Evolutionary conservation across 352 stramenopile species (phyloP).

Genomic region (Aphanomyces stellatus): DNA sequence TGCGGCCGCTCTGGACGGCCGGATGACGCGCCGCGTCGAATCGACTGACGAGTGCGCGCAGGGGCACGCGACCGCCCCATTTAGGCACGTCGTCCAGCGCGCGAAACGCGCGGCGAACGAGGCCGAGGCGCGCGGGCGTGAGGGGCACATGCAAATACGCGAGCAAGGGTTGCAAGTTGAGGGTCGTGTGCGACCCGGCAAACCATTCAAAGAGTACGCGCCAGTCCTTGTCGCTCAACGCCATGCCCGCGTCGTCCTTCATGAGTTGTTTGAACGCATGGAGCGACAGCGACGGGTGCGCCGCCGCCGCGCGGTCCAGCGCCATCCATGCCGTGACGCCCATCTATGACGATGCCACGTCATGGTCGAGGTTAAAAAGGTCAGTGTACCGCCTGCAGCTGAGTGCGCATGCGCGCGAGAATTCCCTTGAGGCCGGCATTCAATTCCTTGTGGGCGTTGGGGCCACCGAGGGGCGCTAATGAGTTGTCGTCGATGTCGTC

Average conservation of each 20-base stretch:
- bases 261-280: not conserved
- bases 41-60: not conserved
- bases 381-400: not conserved
- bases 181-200: not conserved
- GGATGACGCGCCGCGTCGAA: conserved; percentile 7
- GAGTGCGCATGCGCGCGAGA: not conserved
- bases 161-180: not conserved
- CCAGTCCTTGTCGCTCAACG: conserved; percentile 15
- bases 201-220: conserved; percentile 14
- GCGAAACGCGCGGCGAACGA: conserved; percentile 8
- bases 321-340: not conserved
- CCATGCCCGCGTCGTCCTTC: conserved; percentile 3
- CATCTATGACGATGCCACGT: not conserved
- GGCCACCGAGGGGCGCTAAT: not conserved
- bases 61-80: not conserved
- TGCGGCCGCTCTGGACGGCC: not conserved
- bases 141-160: not conserved
- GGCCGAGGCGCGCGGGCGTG: not conserved
- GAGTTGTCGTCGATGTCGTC: too few relatives aligned
- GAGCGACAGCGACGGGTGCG: not conserved
- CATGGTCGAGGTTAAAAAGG: not conserved
- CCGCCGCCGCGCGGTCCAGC: not conserved
- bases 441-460: too few relatives aligned
- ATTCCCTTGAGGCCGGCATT: not conserved
- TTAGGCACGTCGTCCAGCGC: not conserved